Evolutionary conservation across 768 basidiomycete species (phyloP).

Genomic region (Boletus reticuloceps): DNA sequence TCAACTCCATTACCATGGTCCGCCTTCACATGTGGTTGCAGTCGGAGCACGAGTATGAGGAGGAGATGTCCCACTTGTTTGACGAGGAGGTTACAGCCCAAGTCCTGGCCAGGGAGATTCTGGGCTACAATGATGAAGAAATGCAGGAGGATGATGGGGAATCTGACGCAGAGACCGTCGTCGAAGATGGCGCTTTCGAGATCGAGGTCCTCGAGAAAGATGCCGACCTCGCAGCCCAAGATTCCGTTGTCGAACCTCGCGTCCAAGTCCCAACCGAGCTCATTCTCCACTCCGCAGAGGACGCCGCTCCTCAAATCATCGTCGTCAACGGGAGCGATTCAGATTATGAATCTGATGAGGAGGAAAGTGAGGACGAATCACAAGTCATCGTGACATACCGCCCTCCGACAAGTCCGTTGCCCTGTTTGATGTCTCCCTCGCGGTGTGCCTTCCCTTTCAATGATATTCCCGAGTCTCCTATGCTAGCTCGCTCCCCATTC

Average conservation of each 20-base stretch:
- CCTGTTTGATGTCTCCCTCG: slow-evolving; percentile 7
- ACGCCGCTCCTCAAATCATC: background rate
- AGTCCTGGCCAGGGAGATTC: slow-evolving; percentile 31
- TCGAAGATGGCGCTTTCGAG: slow-evolving; percentile 9
- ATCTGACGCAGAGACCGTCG: slow-evolving; percentile 7
- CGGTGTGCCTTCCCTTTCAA: slow-evolving; percentile 4
- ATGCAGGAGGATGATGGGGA: slow-evolving; percentile 1
- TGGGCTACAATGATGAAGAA: background rate
- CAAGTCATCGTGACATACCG: background rate
- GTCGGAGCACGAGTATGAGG: slow-evolving; percentile 31
- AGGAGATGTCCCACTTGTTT: slow-evolving; percentile 30
- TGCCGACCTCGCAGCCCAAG: background rate
- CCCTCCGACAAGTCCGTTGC: slow-evolving; percentile 7
- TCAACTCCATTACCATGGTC: slow-evolving; percentile 30
- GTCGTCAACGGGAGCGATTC: slow-evolving; percentile 4
- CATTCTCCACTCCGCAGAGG: background rate
- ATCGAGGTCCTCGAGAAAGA: slow-evolving; percentile 7
- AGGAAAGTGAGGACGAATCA: background rate
- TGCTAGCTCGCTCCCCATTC: background rate
- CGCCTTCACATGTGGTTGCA: slow-evolving; percentile 33
- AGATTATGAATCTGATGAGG: background rate
- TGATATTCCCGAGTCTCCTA: slow-evolving; percentile 15
- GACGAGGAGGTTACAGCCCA: slow-evolving; percentile 31
- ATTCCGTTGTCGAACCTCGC: background rate
- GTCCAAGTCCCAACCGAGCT: background rate